Percentiles rank a stretch among this genome's conserved stretches.
These are phyloP conservation scores for Paramecium pentaurelia DNA, from an alignment of 73 alveolate species.

Conservation along the genomic window DNA sequence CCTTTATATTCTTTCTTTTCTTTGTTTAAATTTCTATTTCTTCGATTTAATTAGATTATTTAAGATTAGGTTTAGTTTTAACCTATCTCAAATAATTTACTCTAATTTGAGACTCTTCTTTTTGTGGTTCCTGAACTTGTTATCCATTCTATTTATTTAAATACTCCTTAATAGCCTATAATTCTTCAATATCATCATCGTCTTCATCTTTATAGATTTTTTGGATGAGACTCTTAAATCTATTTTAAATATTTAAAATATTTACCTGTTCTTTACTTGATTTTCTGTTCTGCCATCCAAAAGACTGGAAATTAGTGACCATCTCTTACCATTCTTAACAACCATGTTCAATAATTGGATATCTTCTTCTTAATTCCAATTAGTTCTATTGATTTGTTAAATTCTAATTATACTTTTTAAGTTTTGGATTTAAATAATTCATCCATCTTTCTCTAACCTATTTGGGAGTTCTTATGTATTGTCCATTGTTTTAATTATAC, in stretches of 20 bases:
- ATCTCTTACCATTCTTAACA: slow-evolving; percentile 81
- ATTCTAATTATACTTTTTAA: slow-evolving; percentile 57
- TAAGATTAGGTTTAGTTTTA: background rate
- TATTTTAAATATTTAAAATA: background rate
- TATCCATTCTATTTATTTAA: background rate
- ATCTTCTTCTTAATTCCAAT: slow-evolving; percentile 85
- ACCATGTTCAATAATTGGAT: slow-evolving; percentile 71
- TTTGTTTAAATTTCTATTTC: background rate
- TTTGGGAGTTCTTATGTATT: slow-evolving; percentile 56
- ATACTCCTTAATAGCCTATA: background rate
- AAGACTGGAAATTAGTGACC: slow-evolving; percentile 80
- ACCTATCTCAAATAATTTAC: background rate
- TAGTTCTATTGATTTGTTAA: slow-evolving; percentile 3
- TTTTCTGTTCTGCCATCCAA: slow-evolving; percentile 89
- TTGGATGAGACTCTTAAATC: slow-evolving; percentile 17
- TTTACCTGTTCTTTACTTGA: slow-evolving; percentile 79
- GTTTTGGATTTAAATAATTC: slow-evolving; percentile 83
- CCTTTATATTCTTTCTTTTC: background rate
- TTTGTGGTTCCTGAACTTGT: background rate
- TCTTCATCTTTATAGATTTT: slow-evolving; percentile 35
- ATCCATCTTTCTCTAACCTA: slow-evolving; percentile 91
- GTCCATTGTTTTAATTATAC: slow-evolving; percentile 24
- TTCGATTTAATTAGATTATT: background rate
- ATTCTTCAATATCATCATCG: slow-evolving; percentile 41
- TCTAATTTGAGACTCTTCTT: background rate